Evolutionary conservation across 2,329 filamentous ascomycete species (phyloP), one percentile per base, ranked within the genome.

Genomic region (Phyllosticta citrichinensis): DNA sequence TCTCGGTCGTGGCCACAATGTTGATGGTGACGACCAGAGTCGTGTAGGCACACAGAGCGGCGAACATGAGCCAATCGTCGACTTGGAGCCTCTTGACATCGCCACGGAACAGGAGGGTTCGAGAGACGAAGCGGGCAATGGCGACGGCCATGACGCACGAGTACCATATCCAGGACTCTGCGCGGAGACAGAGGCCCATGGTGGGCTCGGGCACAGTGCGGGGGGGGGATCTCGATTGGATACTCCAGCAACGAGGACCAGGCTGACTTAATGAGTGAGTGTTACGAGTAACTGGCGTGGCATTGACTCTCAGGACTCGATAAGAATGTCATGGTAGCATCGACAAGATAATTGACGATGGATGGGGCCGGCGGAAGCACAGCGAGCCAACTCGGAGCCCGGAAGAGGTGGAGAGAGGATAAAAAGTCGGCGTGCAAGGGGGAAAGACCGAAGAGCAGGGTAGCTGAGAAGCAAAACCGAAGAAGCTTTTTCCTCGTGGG

Each of bases 41-140:
- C 33, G 79, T 81, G 62, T 84, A 80, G 55, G 72, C 72, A 12
- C 71, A 73, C 63, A 80, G 71, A 8, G 79, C 77, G 60, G 83
- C 73, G 9, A 80, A 52, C 81, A 85, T 85, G 24, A 82, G 71
- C 66, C 78, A 83, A 66, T 86, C 83, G 65, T 85, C 83, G 25
- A 78, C 66, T 65, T 81, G 79, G n/a, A 83, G 76, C 6, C 73
- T 73, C 52, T 70, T 74, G 65, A 77, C 70, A 50, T 78, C 76
- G 17, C 79, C 75, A 57, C 61, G 56, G 30, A 83, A 73, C 10
- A 76, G 70, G 40, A 79, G 71, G 20, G 69, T 71, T 33, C 78
- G 73, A 11, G 78, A 79, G 33, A 75, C 71, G 40, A 76, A 78
- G 59, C 63, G 54, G 54, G 73, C 68, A 65, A 68, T 64, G 35